These are phyloP conservation scores for Epichloe glyceriae DNA, from an alignment of 2,329 filamentous ascomycete genomes.

Conservation along the genomic window DNA sequence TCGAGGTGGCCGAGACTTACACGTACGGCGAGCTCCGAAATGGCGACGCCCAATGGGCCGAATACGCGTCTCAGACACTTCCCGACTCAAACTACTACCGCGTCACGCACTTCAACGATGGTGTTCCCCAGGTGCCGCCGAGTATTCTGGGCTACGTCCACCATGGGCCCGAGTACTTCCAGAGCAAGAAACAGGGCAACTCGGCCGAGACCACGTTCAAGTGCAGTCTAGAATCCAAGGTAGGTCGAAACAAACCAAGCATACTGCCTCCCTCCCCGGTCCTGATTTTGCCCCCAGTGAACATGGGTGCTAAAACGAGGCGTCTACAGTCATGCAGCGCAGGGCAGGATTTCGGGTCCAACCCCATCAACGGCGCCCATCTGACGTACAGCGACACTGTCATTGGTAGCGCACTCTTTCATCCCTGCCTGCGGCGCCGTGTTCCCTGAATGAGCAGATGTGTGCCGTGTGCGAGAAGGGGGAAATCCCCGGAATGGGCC, in stretches of 20 bases:
- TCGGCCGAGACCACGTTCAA: background rate
- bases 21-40: constrained; percentile 2
- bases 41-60: constrained; percentile 1
- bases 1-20: constrained; percentile 1
- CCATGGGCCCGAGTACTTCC: constrained; percentile 2
- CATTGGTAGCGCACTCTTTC: constrained; percentile 2
- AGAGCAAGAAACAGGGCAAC: background rate
- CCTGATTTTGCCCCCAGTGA: no score
- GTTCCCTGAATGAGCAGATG: background rate
- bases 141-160: background rate
- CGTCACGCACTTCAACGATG: constrained; percentile 3
- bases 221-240: background rate
- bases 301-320: no score
- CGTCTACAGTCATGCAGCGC: background rate
- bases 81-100: background rate
- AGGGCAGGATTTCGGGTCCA: constrained; percentile 2
- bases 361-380: constrained; percentile 2
- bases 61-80: background rate
- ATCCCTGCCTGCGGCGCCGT: background rate
- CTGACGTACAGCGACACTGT: constrained; percentile 2
- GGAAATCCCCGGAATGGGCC: background rate
- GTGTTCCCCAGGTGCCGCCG: constrained; percentile 3
- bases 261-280: no score
- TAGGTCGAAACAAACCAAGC: background rate
- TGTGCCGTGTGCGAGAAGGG: background rate